Base-by-base conservation (phyloP, 352 stramenopile species). In the Ophiocytium majus region DNA sequence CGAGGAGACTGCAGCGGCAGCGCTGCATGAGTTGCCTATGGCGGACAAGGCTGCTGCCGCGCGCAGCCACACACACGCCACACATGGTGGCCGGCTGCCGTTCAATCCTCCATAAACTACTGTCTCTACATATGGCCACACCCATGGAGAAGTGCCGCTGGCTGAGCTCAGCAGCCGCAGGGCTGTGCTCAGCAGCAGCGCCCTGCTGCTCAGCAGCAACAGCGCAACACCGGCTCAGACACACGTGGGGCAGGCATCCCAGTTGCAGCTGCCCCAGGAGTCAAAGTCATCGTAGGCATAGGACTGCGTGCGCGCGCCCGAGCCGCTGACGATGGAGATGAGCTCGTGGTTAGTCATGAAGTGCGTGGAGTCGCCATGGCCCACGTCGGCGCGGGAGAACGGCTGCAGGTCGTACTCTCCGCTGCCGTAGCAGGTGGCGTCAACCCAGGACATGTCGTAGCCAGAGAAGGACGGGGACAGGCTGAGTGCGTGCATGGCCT, bases 181-280 rank as follows among this genome's bases (percentile, higher is more conserved):
- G n/a, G n/a, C n/a, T n/a, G n/a, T n/a, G n/a, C n/a, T n/a, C n/a
- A n/a, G n/a, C n/a, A n/a, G n/a, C n/a, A n/a, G n/a, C n/a, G n/a
- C n/a, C n/a, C n/a, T n/a, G n/a, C n/a, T n/a, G n/a, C n/a, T n/a
- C n/a, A n/a, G n/a, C n/a, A n/a, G n/a, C n/a, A n/a, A n/a, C n/a
- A n/a, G n/a, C n/a, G n/a, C n/a, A n/a, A n/a, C n/a, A n/a, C n/a
- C n/a, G n/a, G n/a, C n/a, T 57, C 43, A 57, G 43, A 14, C 36
- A 74, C 82, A 86, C 74, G 80, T 33, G 5, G 82, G 82, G 36
- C 82, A 86, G 19, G 75, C 36, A 49, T 86, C 78, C 82, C 82
- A 86, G 36, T 86, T 49, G 63, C 82, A 86, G n/a, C 34, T 83
- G 28, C 82, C 82, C 82, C 82, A 86, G 9, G 19, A 80, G 1